phyloP scores from a whole-genome alignment of 805 yeast genomes.

The Monosporozyma aerobia region DNA sequence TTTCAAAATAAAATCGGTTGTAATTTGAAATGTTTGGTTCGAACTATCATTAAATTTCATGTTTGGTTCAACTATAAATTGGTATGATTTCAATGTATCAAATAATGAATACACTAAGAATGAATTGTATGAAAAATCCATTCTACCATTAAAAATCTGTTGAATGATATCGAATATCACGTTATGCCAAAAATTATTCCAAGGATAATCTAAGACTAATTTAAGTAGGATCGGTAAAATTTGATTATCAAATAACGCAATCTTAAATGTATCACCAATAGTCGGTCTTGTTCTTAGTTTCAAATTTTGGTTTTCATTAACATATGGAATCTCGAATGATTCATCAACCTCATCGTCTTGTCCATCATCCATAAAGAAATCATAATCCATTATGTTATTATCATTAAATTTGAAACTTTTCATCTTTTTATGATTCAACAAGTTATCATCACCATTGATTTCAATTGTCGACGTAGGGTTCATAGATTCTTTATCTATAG shows the following conservation, averaged over 20 bases:
- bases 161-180: constrained; percentile 94
- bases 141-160: constrained; percentile 79
- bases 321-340: constrained; percentile 28
- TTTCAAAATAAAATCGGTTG: constrained; percentile 47
- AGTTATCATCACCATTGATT: constrained; percentile 5
- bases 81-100: constrained; percentile 8
- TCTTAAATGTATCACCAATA: constrained; percentile 79
- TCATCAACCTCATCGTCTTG: constrained; percentile 31
- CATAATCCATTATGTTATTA: constrained; percentile 24
- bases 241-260: constrained; percentile 64
- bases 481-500: constrained; percentile 11
- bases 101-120: constrained; percentile 41
- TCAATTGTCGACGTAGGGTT: constrained; percentile 10
- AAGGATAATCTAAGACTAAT: constrained; percentile 76
- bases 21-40: constrained; percentile 35
- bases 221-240: constrained; percentile 55
- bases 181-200: constrained; percentile 94
- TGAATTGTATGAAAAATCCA: constrained; percentile 76
- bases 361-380: constrained; percentile 34
- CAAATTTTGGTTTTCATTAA: constrained; percentile 30
- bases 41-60: neutral
- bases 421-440: neutral
- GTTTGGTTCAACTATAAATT: neutral
- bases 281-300: constrained; percentile 50
- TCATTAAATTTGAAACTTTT: constrained; percentile 9